phyloP scores from a whole-genome alignment of 2,329 filamentous ascomycete genomes.

The Didymellaceae sp. region DNA sequence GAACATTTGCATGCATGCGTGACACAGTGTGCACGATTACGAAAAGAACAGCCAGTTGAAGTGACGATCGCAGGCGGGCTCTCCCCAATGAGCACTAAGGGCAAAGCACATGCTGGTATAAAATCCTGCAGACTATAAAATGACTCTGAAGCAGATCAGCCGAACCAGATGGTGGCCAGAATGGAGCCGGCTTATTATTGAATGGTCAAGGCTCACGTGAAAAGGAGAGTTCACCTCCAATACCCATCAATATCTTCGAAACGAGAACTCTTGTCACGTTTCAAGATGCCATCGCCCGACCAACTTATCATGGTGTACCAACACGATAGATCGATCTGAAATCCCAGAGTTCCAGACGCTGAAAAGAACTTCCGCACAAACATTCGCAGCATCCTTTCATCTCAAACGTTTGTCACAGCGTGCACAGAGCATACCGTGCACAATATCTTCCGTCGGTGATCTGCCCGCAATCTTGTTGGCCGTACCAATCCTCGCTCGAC shows the following conservation, averaged over 20 bases:
- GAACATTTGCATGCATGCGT: slow-evolving; percentile 14
- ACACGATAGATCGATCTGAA: background rate
- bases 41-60: slow-evolving; percentile 25
- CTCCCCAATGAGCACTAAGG: slow-evolving; percentile 28
- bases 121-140: slow-evolving; percentile 30
- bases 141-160: slow-evolving; percentile 36
- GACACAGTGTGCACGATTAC: slow-evolving; percentile 29
- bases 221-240: slow-evolving; percentile 26
- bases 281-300: slow-evolving; percentile 32
- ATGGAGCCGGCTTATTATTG: slow-evolving; percentile 30
- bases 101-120: slow-evolving; percentile 22
- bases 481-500: slow-evolving; percentile 24
- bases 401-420: slow-evolving; percentile 26
- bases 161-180: slow-evolving; percentile 38
- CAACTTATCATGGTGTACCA: slow-evolving; percentile 3
- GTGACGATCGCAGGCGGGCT: slow-evolving; percentile 28
- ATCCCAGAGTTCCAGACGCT: slow-evolving; percentile 15
- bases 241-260: slow-evolving; percentile 19
- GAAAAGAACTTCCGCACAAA: slow-evolving; percentile 15
- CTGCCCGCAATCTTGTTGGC: slow-evolving; percentile 29
- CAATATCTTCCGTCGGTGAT: slow-evolving; percentile 26
- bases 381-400: slow-evolving; percentile 25
- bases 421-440: slow-evolving; percentile 30
- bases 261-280: slow-evolving; percentile 23
- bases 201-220: slow-evolving; percentile 34